Base-by-base conservation (phyloP, 768 basidiomycete species). In the Podaxis mareebaensis region DNA sequence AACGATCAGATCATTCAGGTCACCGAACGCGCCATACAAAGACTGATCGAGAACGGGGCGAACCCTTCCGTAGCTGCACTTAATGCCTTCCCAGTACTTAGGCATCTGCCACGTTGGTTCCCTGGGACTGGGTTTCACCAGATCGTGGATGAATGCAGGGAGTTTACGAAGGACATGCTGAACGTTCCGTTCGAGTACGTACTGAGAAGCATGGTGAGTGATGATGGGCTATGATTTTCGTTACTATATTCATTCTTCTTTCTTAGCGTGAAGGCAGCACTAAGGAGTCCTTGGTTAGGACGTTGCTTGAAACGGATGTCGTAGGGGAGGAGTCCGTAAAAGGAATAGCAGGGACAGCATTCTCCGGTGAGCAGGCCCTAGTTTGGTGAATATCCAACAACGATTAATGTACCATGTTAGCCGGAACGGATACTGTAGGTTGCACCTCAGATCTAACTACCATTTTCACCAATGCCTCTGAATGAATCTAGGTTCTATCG, bases 111-210 rank as follows among this genome's bases (percentile, higher is more conserved):
- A 5, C 58, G 62, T 20, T 76, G 75, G 75, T 71, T 76, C 56
- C 75, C 76, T 4, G 76, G 75, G 2, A 69, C 75, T 15, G 67
- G 67, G 1, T 75, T 73, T 65, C 65, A 72, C 33, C 53, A 53
- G 10, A 60, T 65, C n/a, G 69, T 66, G 5, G 53, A 62, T 44
- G 63, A 68, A 39, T 58, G 60, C 5, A 57, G 42, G 38, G 58
- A 66, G 24, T 42, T 66, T 48, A 66, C 66, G 1, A 44, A 63
- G 10, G 58, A 68, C 12, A 65, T 74, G 65, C 58, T 54, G 26
- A 65, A 71, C 52, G 56, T 67, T 11, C 71, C 71, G 0, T 69
- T 71, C 40, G 66, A 70, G 10, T 64, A 67, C 49, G 68, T 68
- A 1, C 64, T 60, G 57, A 67, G 65, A 46, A 44, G 55, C 20